Base-by-base conservation (phyloP, 257 asterid genomes). In the Nicotiana paniculata region DNA sequence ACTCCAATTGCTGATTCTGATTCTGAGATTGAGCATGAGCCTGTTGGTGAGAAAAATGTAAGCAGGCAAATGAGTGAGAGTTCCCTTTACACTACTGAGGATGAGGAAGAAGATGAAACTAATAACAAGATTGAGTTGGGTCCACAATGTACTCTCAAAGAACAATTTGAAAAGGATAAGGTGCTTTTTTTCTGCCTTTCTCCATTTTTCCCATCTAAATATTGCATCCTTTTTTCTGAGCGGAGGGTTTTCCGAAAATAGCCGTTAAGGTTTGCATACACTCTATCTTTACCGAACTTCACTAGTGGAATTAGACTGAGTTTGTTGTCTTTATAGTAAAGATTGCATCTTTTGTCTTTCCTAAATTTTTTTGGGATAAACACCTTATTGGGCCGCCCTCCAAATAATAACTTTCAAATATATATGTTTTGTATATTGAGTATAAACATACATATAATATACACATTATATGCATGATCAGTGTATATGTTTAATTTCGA, bases 121-220 rank as follows among this genome's bases (percentile, higher is more conserved):
- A 89, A 85, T 33, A 62, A 86, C 4, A 89, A 87, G 81, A 86
- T 90, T 33, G 88, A 87, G 57, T 63, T 89, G 90, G 95, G 95
- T 53, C 95, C 95, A 30, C 89, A 90, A 58, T 89, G 78, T 86
- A 89, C 92, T 39, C 91, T 90, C 84, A 91, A 90, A 83, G 94
- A 92, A 77, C 87, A 88, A 61, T 87, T 90, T 64, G 96, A 92
- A 69, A 92, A 88, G 81, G 96, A 92, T 82, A 92, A 92, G 94
- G 96, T 90, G 39, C 18, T 81, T 32, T 9, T 21, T 77, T 43
- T 68, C 21, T 81, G 12, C 3, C 18, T 53, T 48, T 77, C 12
- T 74, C 5, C 26, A 0, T 2, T 9, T 0, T 1, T 18, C 26
- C n/a, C 30, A 33, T 51, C 18, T 43, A 46, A 48, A 46, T 7